Evolutionary conservation across 441 rosid species (phyloP), one percentile per base, ranked within the genome.

Genomic region (Corymbia calophylla): DNA sequence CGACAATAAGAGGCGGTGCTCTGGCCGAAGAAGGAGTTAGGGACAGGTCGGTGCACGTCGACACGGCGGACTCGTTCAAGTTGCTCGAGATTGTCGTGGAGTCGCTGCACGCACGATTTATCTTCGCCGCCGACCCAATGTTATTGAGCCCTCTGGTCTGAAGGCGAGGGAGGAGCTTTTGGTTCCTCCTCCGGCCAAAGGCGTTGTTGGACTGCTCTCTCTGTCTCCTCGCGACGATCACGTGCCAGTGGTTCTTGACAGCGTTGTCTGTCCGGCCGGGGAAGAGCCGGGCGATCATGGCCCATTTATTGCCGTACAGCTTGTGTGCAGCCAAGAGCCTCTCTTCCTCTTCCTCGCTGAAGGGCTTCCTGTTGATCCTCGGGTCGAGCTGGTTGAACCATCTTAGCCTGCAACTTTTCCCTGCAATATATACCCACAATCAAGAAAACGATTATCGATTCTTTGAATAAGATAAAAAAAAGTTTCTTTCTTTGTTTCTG

Each of bases 341-440:
- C 90, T 96, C 98, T 62, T 98, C 99, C 93, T 98, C 99, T 47
- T 98, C 99, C 87, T 95, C 99, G 5, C 89, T 91, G 92, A 97
- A 98, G 49, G 97, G 95, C 94, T 92, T 96, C 93, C 94, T 90
- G 95, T 94, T 97, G 90, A 98, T 97, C 86, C 97, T 98, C 91
- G 99, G 99, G 90, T 98, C 99, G 48, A 98, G 95, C 92, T 98
- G 99, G 91, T 98, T 98, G 87, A 95, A 97, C 99, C 99, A 98
- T 92, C 99, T 92, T 87, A 98, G 93, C 88, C 99, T 94, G 87
- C 99, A 98, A 87, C 99, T 98, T 90, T 98, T 98, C 80, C 99
- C 99, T 97, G 90, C 60, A 87, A 89, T 53, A 56, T 54, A 86
- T 47, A 19, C 56, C 16, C 87, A 86, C 62, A 19, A 89, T 87